These are phyloP conservation scores for Fusarium sp. DNA, from an alignment of 2,329 filamentous ascomycete genomes.

Conservation along the genomic window DNA sequence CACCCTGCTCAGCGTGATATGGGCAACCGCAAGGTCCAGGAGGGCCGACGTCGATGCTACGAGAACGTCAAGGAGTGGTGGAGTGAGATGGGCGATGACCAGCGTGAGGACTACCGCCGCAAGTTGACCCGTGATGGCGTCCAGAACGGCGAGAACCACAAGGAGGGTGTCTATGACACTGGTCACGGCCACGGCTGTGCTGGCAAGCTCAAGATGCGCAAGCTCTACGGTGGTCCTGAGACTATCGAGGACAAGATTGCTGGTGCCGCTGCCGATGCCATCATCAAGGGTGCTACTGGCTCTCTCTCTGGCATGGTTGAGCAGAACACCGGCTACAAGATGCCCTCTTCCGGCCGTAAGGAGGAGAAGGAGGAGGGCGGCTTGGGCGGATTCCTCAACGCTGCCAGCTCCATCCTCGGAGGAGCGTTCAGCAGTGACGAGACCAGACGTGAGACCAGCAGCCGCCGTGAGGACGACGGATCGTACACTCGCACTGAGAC, in stretches of 20 bases:
- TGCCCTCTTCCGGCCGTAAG: slow-evolving; percentile 49
- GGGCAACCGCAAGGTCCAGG: slow-evolving; percentile 76
- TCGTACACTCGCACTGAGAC: slow-evolving; percentile 71
- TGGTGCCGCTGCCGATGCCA: slow-evolving; percentile 65
- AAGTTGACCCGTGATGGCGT: slow-evolving; percentile 86
- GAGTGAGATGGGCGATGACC: slow-evolving; percentile 71
- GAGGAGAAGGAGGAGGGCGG: slow-evolving; percentile 70
- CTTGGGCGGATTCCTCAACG: slow-evolving; percentile 77
- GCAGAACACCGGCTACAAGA: slow-evolving; percentile 59
- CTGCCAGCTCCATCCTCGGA: slow-evolving; percentile 75
- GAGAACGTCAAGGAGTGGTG: slow-evolving; percentile 87
- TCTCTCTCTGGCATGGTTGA: slow-evolving; percentile 61
- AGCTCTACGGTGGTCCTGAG: slow-evolving; percentile 66
- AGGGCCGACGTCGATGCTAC: slow-evolving; percentile 84
- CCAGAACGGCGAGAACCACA: slow-evolving; percentile 83
- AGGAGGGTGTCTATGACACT: slow-evolving; percentile 83
- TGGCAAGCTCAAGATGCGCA: slow-evolving; percentile 83
- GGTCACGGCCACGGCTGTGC: slow-evolving; percentile 88
- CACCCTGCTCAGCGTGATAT: slow-evolving; percentile 83
- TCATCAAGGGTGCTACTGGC: slow-evolving; percentile 69
- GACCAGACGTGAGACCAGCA: slow-evolving; percentile 65
- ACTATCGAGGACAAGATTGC: slow-evolving; percentile 69
- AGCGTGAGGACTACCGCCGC: slow-evolving; percentile 75
- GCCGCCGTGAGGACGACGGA: slow-evolving; percentile 68
- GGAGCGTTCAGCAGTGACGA: slow-evolving; percentile 68